Percentiles rank a stretch among this genome's conserved stretches.
These are phyloP conservation scores for Boehmeria nivea DNA, from an alignment of 306 rosid species.

Conservation along the genomic window DNA sequence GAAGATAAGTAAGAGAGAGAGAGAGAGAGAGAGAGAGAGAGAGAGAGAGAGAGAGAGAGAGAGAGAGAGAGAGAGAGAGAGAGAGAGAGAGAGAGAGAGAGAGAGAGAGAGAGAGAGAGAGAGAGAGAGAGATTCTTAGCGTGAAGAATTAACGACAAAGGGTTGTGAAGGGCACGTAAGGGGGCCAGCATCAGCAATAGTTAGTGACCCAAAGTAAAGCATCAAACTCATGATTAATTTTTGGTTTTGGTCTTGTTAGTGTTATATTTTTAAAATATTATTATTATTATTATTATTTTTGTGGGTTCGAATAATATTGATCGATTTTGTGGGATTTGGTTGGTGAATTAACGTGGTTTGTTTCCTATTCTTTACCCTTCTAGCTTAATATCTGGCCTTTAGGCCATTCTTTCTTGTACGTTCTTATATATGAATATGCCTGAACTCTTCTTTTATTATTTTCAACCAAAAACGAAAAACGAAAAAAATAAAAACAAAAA, in stretches of 20 bases:
- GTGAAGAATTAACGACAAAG: constrained; percentile 35
- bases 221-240: constrained; percentile 22
- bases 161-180: constrained; percentile 60
- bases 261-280: not conserved
- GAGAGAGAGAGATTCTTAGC: constrained; percentile 51
- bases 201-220: constrained; percentile 54
- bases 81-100: too few relatives aligned
- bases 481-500: too few relatives aligned
- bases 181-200: constrained; percentile 39
- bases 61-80: constrained; percentile 14
- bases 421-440: not conserved
- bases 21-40: too few relatives aligned
- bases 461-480: too few relatives aligned
- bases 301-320: constrained; percentile 8
- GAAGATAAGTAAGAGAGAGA: too few relatives aligned
- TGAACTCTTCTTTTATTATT: constrained; percentile 12
- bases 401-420: not conserved
- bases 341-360: constrained; percentile 17
- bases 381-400: not conserved
- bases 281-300: not conserved
- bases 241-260: not conserved
- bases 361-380: constrained; percentile 8
- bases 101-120: constrained; percentile 9
- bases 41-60: too few relatives aligned
- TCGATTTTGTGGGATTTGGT: constrained; percentile 22